A percentile compares a stretch with the other conserved stretches of the same genome.
phyloP scores from a whole-genome alignment of 1,284 basidiomycete species.

The Ganoderma resinaceum region DNA sequence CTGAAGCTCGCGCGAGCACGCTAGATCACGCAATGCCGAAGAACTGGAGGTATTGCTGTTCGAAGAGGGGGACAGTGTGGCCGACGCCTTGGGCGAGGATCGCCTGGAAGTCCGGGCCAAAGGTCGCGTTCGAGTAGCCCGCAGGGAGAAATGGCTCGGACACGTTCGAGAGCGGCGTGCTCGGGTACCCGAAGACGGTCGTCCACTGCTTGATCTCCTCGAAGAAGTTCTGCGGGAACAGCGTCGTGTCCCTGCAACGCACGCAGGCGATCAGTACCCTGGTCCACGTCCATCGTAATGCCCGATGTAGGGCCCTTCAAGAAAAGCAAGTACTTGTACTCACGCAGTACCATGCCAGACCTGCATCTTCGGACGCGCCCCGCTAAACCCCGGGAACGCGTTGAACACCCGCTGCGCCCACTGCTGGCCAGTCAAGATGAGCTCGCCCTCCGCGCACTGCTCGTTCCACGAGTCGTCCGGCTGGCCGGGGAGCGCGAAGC shows the following conservation, averaged over 20 bases:
- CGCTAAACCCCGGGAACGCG: constrained; percentile 59
- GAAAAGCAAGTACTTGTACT: constrained; percentile 30
- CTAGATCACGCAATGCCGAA: constrained; percentile 22
- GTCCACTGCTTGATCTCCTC: constrained; percentile 51
- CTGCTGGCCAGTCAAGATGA: constrained; percentile 53
- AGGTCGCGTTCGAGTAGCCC: constrained; percentile 53
- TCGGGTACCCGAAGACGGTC: constrained; percentile 23
- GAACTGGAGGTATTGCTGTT: constrained; percentile 30
- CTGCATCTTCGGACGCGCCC: constrained; percentile 56
- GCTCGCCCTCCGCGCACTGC: constrained; percentile 46
- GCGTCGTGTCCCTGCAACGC: constrained; percentile 51
- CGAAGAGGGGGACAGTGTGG: constrained; percentile 47
- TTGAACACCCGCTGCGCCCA: constrained; percentile 55
- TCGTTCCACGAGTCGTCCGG: constrained; percentile 54
- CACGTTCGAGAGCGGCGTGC: constrained; percentile 42
- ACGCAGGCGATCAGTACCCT: neutral
- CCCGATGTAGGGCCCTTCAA: neutral
- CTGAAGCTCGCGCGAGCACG: neutral
- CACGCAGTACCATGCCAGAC: constrained; percentile 62
- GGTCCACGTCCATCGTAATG: constrained; percentile 44
- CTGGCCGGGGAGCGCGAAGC: constrained; percentile 53
- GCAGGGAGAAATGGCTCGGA: constrained; percentile 44
- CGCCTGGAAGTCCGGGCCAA: constrained; percentile 54
- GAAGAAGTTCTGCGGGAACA: constrained; percentile 57
- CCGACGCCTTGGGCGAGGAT: constrained; percentile 51